phyloP scores from a whole-genome alignment of 2,329 filamentous ascomycete genomes.

The Bipolaris oryzae region DNA sequence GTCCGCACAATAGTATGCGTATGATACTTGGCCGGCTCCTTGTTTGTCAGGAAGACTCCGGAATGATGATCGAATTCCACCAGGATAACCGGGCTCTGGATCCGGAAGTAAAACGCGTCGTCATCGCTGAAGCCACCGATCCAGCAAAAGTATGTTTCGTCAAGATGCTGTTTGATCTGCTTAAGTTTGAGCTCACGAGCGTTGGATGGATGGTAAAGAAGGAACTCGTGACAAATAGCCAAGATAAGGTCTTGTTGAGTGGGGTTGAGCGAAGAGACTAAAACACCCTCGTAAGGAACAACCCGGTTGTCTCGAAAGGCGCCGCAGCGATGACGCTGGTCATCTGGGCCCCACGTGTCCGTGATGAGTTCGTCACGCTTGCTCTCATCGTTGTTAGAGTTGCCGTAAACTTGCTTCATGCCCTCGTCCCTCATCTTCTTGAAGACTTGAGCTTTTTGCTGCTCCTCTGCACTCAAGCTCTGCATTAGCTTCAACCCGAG shows the following conservation, averaged over 20 bases:
- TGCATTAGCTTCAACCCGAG: slow-evolving; percentile 75
- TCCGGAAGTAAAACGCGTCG: slow-evolving; percentile 77
- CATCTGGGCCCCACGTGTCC: slow-evolving; percentile 79
- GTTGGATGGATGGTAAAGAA: slow-evolving; percentile 68
- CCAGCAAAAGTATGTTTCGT: slow-evolving; percentile 81
- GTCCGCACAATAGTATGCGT: slow-evolving; percentile 75
- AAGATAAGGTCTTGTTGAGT: slow-evolving; percentile 62
- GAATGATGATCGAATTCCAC: slow-evolving; percentile 82
- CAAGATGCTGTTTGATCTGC: slow-evolving; percentile 61
- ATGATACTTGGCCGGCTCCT: slow-evolving; percentile 76
- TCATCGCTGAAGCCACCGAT: slow-evolving; percentile 71
- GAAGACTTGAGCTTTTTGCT: slow-evolving; percentile 63
- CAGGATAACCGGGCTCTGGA: slow-evolving; percentile 76
- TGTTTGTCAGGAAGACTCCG: slow-evolving; percentile 76
- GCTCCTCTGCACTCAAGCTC: slow-evolving; percentile 56
- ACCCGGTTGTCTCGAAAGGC: slow-evolving; percentile 79
- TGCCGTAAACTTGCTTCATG: slow-evolving; percentile 60
- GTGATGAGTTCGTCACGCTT: slow-evolving; percentile 48
- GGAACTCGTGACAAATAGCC: slow-evolving; percentile 66
- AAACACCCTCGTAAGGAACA: slow-evolving; percentile 73
- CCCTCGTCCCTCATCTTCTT: slow-evolving; percentile 65
- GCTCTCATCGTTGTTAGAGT: slow-evolving; percentile 32
- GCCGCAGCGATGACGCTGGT: slow-evolving; percentile 78
- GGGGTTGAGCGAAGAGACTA: slow-evolving; percentile 56
- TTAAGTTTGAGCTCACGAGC: slow-evolving; percentile 62